Base-by-base conservation (phyloP, 441 rosid species). In the Flueggea neowawraea region DNA sequence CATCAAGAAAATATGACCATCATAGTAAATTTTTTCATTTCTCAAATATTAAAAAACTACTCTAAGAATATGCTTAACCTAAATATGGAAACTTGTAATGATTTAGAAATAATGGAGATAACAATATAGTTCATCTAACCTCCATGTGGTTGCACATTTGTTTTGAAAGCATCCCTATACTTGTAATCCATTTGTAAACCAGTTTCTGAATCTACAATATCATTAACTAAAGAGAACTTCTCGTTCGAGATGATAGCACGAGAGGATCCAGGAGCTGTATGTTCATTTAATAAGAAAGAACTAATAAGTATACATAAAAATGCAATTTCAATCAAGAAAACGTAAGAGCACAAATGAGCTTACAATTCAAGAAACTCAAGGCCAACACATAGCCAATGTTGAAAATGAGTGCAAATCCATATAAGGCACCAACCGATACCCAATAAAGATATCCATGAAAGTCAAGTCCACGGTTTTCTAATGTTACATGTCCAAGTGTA, bases 351-450 rank as follows among this genome's bases (percentile, higher is more conserved):
- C 8, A 6, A 43, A 43, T 43, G 28, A 22, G 28, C 78, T 41
- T 63, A 78, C 82, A 57, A 59, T 63, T 78, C 28, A 69, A 61
- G 68, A 28, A 74, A 31, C 69, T 74, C 28, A 78, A 60, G 60
- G 82, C 79, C 16, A 74, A 63, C 60, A 60, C 47, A 57, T 74
- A 78, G 17, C 79, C 68, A 0, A 71, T 7, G 39, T 78, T 67
- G 17, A 68, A 74, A 48, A 78, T 62, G 28, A 66, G 7, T 10
- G 69, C 58, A 69, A 78, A 71, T 10, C 76, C 82, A 11, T 74
- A 4, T 54, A 78, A 61, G 28, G 67, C 82, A 31, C 61, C 74
- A 2, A 78, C 4, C 45, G 79, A 74, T 60, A 78, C 71, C 82
- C 82, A 78, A 63, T 74, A 78, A 53, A 65, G 74, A 66, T 71